These are phyloP conservation scores for Rhizoclosmatium sp. DNA, from an alignment of 192 early-diverging fungal species.

Conservation along the genomic window DNA sequence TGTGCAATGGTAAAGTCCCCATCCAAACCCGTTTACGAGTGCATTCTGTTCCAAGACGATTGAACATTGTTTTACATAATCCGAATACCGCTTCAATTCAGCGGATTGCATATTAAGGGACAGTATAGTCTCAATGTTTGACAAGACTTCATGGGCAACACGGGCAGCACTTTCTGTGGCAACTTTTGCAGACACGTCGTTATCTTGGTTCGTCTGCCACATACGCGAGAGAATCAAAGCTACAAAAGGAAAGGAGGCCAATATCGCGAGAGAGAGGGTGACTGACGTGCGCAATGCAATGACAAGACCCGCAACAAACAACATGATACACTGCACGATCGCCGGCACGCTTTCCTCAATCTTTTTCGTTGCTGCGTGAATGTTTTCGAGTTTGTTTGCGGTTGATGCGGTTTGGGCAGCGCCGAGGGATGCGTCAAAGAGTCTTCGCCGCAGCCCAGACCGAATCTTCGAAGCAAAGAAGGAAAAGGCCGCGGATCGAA, in stretches of 20 bases:
- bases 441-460: not conserved
- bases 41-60: constrained; percentile 4
- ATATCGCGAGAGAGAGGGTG: constrained; percentile 2
- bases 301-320: not conserved
- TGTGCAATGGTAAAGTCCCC: constrained; percentile 10
- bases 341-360: not conserved
- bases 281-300: constrained; percentile 6
- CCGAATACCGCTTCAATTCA: constrained; percentile 1
- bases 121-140: constrained; percentile 7
- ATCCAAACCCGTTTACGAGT: not conserved
- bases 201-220: not conserved
- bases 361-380: not conserved
- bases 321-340: not conserved
- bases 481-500: not conserved
- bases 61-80: not conserved
- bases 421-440: not conserved
- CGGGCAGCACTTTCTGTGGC: not conserved
- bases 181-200: not conserved
- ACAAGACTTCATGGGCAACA: not conserved
- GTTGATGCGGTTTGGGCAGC: not conserved
- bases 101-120: constrained; percentile 3
- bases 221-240: constrained; percentile 9
- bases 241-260: constrained; percentile 9
- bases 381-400: not conserved
- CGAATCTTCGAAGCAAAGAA: not conserved